Percentiles rank a stretch among this genome's conserved stretches.
phyloP scores from a whole-genome alignment of 768 basidiomycete species.

The Terana coerulea region DNA sequence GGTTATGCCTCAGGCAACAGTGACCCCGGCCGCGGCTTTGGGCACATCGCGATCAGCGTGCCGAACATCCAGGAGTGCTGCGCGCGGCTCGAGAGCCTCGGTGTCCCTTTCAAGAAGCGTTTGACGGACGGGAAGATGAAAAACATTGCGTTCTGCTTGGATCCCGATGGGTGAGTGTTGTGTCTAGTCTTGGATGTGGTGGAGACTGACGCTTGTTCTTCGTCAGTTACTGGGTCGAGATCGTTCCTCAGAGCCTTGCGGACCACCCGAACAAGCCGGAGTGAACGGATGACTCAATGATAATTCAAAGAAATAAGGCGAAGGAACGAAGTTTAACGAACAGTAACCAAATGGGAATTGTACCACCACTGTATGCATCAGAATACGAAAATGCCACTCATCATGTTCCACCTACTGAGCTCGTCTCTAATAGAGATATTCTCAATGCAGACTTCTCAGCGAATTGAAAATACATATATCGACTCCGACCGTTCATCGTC shows the following conservation, averaged over 20 bases:
- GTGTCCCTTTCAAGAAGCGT: constrained; percentile 85
- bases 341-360: too few relatives aligned
- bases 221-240: constrained; percentile 60
- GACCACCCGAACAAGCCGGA: neutral
- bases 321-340: too few relatives aligned
- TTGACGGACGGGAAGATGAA: constrained; percentile 84
- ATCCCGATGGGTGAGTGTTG: constrained; percentile 62
- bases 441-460: too few relatives aligned
- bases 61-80: constrained; percentile 82
- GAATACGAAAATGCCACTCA: too few relatives aligned
- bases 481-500: too few relatives aligned
- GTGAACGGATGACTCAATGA: too few relatives aligned
- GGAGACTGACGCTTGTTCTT: neutral
- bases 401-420: too few relatives aligned
- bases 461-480: too few relatives aligned
- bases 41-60: constrained; percentile 86
- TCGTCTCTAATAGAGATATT: too few relatives aligned
- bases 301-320: too few relatives aligned
- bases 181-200: neutral
- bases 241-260: constrained; percentile 34
- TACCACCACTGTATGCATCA: too few relatives aligned
- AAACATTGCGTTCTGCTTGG: constrained; percentile 79
- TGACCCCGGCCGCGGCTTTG: constrained; percentile 77
- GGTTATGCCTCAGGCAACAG: constrained; percentile 87
- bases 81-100: constrained; percentile 73